Conservation (phyloP, 345 rosid genomes). For the Gossypium bickii region DNA sequence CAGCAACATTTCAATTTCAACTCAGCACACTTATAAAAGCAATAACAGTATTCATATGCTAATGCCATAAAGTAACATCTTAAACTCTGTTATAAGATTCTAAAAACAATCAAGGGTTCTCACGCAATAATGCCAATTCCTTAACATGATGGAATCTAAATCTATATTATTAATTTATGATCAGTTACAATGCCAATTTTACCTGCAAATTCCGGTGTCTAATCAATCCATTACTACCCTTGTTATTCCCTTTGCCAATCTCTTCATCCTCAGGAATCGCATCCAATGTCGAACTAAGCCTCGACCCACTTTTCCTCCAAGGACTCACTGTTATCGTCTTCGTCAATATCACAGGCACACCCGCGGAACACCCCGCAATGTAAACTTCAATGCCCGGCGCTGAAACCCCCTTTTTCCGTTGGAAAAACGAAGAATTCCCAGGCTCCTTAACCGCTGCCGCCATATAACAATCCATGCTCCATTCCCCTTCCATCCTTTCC, state of each 20-base stretch:
- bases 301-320: slow-evolving; percentile 46
- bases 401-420: slow-evolving; percentile 51
- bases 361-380: slow-evolving; percentile 79
- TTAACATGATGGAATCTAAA: background rate
- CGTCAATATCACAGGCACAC: slow-evolving; percentile 80
- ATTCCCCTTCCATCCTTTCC: slow-evolving; percentile 65
- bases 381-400: slow-evolving; percentile 81
- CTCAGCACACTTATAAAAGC: background rate
- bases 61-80: background rate
- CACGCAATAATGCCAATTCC: background rate
- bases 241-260: slow-evolving; percentile 41
- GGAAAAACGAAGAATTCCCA: slow-evolving; percentile 43
- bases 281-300: slow-evolving; percentile 48
- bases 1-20: background rate
- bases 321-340: slow-evolving; percentile 70
- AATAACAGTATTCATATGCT: background rate
- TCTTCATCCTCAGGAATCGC: slow-evolving; percentile 92
- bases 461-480: slow-evolving; percentile 70
- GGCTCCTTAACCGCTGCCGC: slow-evolving; percentile 36
- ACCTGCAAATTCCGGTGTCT: slow-evolving; percentile 55
- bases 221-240: slow-evolving; percentile 26
- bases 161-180: no score
- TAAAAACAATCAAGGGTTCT: background rate
- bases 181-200: background rate
- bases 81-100: background rate